Evolutionary conservation across 306 rosid species (phyloP).

Genomic region (Hylodesmum podocarpum): DNA sequence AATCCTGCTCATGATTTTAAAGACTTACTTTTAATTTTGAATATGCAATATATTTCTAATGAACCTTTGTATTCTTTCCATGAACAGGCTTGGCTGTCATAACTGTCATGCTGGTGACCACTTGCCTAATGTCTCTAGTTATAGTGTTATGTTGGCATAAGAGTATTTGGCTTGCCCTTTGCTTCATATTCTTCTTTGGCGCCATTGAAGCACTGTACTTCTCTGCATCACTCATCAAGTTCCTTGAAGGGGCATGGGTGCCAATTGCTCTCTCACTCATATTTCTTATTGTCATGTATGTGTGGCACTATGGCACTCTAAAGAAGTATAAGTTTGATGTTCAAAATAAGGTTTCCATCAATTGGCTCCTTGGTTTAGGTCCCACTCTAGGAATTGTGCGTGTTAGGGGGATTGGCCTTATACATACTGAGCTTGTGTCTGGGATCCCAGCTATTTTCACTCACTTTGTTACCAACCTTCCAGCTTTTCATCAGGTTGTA

Average conservation of each 20-base stretch:
- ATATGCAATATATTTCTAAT: background rate
- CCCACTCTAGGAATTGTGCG: conserved; percentile 77
- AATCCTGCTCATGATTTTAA: background rate
- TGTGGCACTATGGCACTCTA: conserved; percentile 81
- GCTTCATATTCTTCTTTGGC: conserved; percentile 64
- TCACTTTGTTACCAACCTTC: conserved; percentile 79
- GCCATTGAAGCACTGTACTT: conserved; percentile 75
- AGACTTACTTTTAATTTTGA: background rate
- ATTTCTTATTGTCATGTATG: conserved; percentile 57
- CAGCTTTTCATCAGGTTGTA: conserved; percentile 84
- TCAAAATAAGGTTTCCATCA: conserved; percentile 74
- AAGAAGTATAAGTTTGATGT: conserved; percentile 72
- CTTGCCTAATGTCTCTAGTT: conserved; percentile 83
- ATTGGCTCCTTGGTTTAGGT: conserved; percentile 71
- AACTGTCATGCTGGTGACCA: conserved; percentile 84
- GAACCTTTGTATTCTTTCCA: background rate
- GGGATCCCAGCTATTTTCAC: conserved; percentile 82
- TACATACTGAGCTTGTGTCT: conserved; percentile 74
- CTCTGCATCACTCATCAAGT: conserved; percentile 75
- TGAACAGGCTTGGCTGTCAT: conserved; percentile 80
- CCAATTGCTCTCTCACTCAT: conserved; percentile 57
- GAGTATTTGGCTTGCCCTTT: conserved; percentile 56
- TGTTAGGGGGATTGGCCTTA: conserved; percentile 74
- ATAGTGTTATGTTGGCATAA: conserved; percentile 76
- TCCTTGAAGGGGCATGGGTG: conserved; percentile 87